These are phyloP conservation scores for Trichaptum fuscoviolaceum DNA, from an alignment of 768 basidiomycete species.

Conservation along the genomic window DNA sequence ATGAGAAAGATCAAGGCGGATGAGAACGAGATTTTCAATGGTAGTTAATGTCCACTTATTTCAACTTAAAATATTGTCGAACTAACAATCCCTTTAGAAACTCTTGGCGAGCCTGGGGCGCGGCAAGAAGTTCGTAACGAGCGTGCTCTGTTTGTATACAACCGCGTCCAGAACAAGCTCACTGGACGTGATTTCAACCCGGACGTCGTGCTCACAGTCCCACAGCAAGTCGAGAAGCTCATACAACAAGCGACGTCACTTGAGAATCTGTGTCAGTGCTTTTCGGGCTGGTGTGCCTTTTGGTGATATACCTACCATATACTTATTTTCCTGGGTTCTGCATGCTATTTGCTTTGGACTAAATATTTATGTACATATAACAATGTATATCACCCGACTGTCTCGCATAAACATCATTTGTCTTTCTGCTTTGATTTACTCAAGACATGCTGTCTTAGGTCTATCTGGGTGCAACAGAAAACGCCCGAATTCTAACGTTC, in stretches of 20 bases:
- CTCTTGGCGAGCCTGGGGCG: slow-evolving; percentile 49
- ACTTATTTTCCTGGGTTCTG: not conserved
- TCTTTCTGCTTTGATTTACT: no score
- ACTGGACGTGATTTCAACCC: slow-evolving; percentile 95
- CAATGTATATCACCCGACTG: not conserved
- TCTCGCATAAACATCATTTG: not conserved
- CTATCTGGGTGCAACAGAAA: no score
- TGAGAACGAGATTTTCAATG: slow-evolving; percentile 91
- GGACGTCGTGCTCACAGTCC: slow-evolving; percentile 64
- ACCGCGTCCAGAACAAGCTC: slow-evolving; percentile 91
- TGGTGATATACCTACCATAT: not conserved
- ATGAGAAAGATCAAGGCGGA: slow-evolving; percentile 81
- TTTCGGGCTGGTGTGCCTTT: slow-evolving; percentile 77
- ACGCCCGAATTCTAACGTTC: no score
- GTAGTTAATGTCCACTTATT: slow-evolving; percentile 33
- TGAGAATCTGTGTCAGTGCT: slow-evolving; percentile 95
- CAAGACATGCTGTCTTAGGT: no score
- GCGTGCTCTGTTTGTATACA: slow-evolving; percentile 85
- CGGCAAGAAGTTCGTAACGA: slow-evolving; percentile 87
- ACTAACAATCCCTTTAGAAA: slow-evolving; percentile 23
- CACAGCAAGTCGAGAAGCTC: slow-evolving; percentile 84
- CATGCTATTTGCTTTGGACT: not conserved
- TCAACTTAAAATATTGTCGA: not conserved
- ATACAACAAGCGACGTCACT: slow-evolving; percentile 90
- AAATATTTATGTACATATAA: not conserved